Percentiles rank a stretch among this genome's conserved stretches.
Conservation (phyloP, 2,329 filamentous ascomycete genomes). For the Trichoderma arundinaceum region DNA sequence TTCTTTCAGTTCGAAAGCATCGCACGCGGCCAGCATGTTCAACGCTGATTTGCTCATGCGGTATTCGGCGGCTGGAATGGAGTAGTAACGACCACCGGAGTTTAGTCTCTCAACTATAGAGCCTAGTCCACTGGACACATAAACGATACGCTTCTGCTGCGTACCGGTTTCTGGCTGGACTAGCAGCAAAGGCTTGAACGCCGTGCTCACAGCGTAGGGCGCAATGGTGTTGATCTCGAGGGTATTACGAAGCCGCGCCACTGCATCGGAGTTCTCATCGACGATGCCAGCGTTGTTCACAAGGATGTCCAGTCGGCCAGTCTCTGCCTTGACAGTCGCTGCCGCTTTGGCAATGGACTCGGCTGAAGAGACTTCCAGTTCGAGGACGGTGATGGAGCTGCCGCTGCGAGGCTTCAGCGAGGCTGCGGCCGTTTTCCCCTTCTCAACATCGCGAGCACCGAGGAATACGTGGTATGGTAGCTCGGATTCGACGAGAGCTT, state of each 20-base stretch:
- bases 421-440: conserved; percentile 50
- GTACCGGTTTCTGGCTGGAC: conserved; percentile 29
- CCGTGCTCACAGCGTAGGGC: conserved; percentile 39
- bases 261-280: conserved; percentile 48
- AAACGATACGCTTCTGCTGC: conserved; percentile 39
- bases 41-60: conserved; percentile 47
- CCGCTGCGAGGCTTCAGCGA: conserved; percentile 62
- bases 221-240: conserved; percentile 54
- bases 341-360: conserved; percentile 36
- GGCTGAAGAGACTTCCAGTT: conserved; percentile 38
- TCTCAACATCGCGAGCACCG: conserved; percentile 43
- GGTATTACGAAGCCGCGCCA: conserved; percentile 36
- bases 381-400: conserved; percentile 52
- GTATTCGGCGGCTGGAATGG: conserved; percentile 34
- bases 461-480: conserved; percentile 48
- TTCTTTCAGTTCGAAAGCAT: conserved; percentile 36
- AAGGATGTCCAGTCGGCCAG: conserved; percentile 47
- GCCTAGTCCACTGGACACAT: conserved; percentile 44
- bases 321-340: conserved; percentile 32
- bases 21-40: conserved; percentile 45
- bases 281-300: conserved; percentile 49
- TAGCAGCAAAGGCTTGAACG: conserved; percentile 44
- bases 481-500: conserved; percentile 43
- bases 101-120: conserved; percentile 40
- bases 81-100: neutral